Evolutionary conservation across 495 filamentous ascomycete genomes (phyloP).

Genomic region (Podospora comata): DNA sequence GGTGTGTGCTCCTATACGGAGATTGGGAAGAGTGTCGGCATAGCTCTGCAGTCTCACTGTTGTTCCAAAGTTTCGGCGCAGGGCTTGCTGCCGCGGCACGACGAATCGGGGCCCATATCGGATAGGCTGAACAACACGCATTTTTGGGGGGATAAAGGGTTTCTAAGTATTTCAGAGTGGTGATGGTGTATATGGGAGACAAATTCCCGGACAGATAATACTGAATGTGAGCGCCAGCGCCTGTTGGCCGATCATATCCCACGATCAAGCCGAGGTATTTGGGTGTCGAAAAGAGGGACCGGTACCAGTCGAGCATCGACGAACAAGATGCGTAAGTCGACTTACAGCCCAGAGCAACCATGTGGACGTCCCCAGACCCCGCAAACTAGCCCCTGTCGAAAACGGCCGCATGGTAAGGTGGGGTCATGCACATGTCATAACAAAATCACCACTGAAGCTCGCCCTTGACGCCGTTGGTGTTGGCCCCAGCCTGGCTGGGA

Average conservation of each 20-base stretch:
- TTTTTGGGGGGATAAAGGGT: not conserved
- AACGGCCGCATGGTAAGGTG: not conserved
- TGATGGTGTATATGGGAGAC: not conserved
- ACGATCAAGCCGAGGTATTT: not conserved
- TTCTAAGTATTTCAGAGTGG: not conserved
- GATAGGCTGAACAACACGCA: not conserved
- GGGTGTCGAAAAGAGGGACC: not conserved
- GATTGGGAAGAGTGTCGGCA: constrained; percentile 65
- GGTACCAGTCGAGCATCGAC: not conserved
- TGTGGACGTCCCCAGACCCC: constrained; percentile 4
- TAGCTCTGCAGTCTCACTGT: constrained; percentile 31
- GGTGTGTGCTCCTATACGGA: constrained; percentile 76
- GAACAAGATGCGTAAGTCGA: not conserved
- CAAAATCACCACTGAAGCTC: constrained; percentile 42
- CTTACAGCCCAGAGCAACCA: not conserved
- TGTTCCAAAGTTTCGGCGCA: constrained; percentile 1
- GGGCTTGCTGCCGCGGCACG: not conserved
- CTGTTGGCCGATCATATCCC: not conserved
- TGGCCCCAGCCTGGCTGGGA: constrained; percentile 12
- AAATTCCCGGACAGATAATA: not conserved
- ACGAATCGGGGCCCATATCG: not conserved
- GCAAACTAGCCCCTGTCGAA: constrained; percentile 4
- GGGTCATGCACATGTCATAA: not conserved
- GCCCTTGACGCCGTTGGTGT: constrained; percentile 39
- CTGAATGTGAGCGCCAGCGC: not conserved